Evolutionary conservation across 306 rosid species (phyloP).

Genomic region (Carpinus fangiana): DNA sequence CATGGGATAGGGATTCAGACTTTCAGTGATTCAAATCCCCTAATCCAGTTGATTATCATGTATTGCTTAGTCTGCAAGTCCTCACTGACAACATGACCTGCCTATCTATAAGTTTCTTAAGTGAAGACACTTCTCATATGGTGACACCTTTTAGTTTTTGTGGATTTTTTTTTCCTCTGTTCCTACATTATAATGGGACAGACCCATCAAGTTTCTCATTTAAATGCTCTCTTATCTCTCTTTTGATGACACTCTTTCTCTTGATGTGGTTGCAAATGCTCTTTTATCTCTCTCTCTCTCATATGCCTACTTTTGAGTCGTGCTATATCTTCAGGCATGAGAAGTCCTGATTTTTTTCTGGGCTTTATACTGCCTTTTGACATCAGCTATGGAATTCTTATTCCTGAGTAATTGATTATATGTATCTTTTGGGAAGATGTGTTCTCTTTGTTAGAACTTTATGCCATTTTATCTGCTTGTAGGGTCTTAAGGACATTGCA

Average conservation of each 20-base stretch:
- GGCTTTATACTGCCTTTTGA: neutral
- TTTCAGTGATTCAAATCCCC: neutral
- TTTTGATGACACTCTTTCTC: neutral
- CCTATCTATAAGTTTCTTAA: neutral
- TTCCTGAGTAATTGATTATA: neutral
- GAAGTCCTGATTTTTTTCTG: neutral
- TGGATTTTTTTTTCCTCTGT: neutral
- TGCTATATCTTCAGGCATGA: too few species aligned
- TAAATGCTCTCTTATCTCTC: neutral
- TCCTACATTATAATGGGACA: neutral
- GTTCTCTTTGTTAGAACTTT: conserved; percentile 10
- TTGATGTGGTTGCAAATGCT: neutral
- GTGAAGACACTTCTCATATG: neutral
- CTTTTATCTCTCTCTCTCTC: neutral
- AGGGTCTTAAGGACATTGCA: conserved; percentile 80
- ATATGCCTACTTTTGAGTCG: conserved; percentile 3
- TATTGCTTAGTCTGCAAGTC: neutral
- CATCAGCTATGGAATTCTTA: neutral
- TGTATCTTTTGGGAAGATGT: conserved; percentile 9
- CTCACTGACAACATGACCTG: neutral
- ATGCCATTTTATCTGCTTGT: conserved; percentile 30
- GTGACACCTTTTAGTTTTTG: neutral
- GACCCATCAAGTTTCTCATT: neutral
- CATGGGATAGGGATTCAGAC: neutral
- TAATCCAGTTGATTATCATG: neutral